Percentiles rank a stretch among this genome's conserved stretches.
These are phyloP conservation scores for Pseudogymnoascus sp. DNA, from an alignment of 2,329 filamentous ascomycete species.

Conservation along the genomic window DNA sequence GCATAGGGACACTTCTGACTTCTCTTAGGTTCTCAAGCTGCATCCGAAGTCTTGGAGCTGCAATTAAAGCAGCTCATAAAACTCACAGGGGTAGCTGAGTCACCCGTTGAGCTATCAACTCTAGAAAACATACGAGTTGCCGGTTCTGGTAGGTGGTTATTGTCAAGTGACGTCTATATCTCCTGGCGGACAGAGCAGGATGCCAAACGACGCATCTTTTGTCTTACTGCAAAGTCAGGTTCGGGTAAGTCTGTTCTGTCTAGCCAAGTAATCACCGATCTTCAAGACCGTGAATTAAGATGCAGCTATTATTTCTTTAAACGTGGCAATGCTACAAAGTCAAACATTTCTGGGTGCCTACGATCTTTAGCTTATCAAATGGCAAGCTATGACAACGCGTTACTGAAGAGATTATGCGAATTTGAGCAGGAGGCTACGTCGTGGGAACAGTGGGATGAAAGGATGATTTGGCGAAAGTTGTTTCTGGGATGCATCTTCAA, in stretches of 20 bases:
- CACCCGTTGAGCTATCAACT: neutral
- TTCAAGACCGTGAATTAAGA: conserved; percentile 11
- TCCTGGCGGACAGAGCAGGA: neutral
- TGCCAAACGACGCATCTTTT: conserved; percentile 16
- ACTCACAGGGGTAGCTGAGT: neutral
- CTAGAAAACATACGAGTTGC: neutral
- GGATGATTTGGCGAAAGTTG: conserved; percentile 29
- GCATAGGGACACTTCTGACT: neutral
- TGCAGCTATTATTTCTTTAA: conserved; percentile 25
- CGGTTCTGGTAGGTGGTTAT: neutral
- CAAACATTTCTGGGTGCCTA: conserved; percentile 16
- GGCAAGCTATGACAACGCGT: conserved; percentile 20
- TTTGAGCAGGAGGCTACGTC: conserved; percentile 20
- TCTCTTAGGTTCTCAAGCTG: neutral
- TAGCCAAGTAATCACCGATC: conserved; percentile 17
- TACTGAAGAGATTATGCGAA: conserved; percentile 22
- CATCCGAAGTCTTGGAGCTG: neutral
- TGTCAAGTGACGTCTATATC: neutral
- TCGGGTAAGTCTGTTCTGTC: conserved; percentile 22
- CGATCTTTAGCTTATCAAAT: conserved; percentile 30
- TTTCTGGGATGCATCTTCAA: conserved; percentile 29
- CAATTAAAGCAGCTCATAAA: conserved; percentile 2
- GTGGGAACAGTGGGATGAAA: conserved; percentile 23
- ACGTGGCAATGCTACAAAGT: conserved; percentile 17
- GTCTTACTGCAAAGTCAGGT: conserved; percentile 24